These are phyloP conservation scores for Lycium ferocissimum DNA, from an alignment of 257 asterid genomes.

Conservation along the genomic window DNA sequence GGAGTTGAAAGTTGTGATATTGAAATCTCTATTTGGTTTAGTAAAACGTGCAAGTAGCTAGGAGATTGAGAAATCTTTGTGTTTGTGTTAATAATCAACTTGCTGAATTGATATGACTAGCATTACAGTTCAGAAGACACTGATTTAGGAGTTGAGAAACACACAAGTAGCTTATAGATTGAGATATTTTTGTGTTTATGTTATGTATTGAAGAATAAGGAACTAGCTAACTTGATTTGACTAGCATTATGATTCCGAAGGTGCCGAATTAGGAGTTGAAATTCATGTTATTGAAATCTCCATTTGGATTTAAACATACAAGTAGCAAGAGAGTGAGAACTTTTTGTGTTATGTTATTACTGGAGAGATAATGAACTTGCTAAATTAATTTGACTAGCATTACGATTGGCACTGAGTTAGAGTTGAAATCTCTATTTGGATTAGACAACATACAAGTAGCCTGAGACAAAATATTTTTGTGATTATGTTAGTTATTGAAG, in stretches of 20 bases:
- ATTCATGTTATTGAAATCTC: neutral
- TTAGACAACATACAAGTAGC: constrained; percentile 5
- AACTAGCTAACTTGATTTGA: neutral
- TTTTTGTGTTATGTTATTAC: neutral
- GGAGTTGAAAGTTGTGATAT: too few species aligned
- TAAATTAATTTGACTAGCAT: constrained; percentile 13
- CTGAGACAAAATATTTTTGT: neutral
- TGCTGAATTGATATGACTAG: neutral
- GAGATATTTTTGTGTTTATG: neutral
- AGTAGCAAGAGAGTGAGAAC: neutral
- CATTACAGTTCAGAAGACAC: neutral
- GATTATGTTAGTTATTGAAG: neutral
- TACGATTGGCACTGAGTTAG: neutral
- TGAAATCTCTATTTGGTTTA: too few species aligned
- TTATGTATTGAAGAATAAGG: neutral
- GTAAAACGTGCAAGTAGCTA: too few species aligned
- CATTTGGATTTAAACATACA: neutral
- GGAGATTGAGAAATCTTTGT: too few species aligned
- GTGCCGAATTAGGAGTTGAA: neutral
- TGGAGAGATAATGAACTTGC: constrained; percentile 7
- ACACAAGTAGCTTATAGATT: neutral
- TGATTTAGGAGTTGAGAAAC: neutral
- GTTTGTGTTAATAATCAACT: neutral
- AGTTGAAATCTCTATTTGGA: constrained; percentile 6
- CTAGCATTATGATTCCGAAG: neutral